Percentiles rank a stretch among this genome's conserved stretches.
These are phyloP conservation scores for Glomus cerebriforme DNA, from an alignment of 192 early-diverging fungal genomes.

Conservation along the genomic window DNA sequence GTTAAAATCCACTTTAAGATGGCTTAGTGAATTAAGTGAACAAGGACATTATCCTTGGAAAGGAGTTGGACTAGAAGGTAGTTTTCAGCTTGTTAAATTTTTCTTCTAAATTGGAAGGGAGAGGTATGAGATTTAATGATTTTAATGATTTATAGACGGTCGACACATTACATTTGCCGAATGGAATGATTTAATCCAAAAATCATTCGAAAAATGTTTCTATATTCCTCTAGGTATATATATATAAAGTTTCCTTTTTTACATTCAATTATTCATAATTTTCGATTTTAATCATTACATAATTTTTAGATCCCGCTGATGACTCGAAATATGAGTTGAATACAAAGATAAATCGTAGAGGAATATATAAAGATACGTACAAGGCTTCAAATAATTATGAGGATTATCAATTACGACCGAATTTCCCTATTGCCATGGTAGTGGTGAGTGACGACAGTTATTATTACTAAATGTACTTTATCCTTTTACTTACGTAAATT, in stretches of 20 bases:
- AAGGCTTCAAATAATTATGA: constrained; percentile 71
- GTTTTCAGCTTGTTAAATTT: background rate
- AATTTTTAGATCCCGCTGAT: constrained; percentile 51
- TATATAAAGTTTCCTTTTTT: background rate
- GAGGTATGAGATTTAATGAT: background rate
- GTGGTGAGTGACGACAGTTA: constrained; percentile 41
- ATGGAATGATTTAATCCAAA: constrained; percentile 82
- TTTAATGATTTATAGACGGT: constrained; percentile 30
- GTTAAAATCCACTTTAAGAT: constrained; percentile 80
- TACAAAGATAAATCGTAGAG: constrained; percentile 75
- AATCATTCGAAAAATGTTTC: constrained; percentile 84
- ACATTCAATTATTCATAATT: background rate
- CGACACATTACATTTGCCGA: constrained; percentile 60
- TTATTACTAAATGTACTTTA: background rate
- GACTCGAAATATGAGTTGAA: constrained; percentile 66
- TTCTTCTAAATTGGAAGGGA: background rate
- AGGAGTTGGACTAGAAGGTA: constrained; percentile 52
- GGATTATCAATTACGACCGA: constrained; percentile 94
- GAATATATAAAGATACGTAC: constrained; percentile 92
- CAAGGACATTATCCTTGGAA: constrained; percentile 45
- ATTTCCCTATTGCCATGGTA: constrained; percentile 88
- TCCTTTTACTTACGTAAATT: background rate
- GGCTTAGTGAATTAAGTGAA: constrained; percentile 65
- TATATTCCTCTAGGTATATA: constrained; percentile 80
- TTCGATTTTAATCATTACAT: background rate